phyloP scores from a whole-genome alignment of 352 stramenopile genomes.

The Phytopythium chamaehyphon region DNA sequence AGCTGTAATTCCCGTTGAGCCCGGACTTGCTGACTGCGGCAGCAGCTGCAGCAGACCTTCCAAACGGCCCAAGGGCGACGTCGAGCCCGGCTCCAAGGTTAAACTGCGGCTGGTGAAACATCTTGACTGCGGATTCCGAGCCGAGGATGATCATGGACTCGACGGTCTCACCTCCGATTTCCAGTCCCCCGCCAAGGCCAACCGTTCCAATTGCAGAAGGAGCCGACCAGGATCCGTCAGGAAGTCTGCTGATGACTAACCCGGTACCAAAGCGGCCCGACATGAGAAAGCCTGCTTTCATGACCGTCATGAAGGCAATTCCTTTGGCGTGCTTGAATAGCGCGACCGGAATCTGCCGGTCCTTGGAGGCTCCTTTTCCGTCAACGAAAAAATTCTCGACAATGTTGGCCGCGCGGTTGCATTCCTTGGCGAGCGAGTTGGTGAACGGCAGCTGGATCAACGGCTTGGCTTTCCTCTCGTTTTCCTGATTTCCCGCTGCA shows the following conservation, averaged over 20 bases:
- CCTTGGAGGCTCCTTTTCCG: conserved; percentile 20
- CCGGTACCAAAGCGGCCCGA: conserved; percentile 34
- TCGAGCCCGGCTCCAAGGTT: conserved; percentile 81
- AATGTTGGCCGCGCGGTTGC: conserved; percentile 34
- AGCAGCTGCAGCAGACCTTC: conserved; percentile 46
- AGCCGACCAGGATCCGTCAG: conserved; percentile 70
- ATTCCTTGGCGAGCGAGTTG: conserved; percentile 31
- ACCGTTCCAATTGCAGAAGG: conserved; percentile 82
- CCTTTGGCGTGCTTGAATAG: conserved; percentile 27
- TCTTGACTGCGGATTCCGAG: conserved; percentile 67
- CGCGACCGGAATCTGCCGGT: conserved; percentile 23
- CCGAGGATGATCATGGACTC: conserved; percentile 90
- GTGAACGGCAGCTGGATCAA: conserved; percentile 30
- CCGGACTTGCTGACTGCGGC: conserved; percentile 29
- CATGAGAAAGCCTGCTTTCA: conserved; percentile 21
- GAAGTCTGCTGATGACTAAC: conserved; percentile 61
- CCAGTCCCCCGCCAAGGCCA: conserved; percentile 54
- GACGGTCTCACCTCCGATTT: conserved; percentile 80
- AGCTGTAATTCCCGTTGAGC: conserved; percentile 83
- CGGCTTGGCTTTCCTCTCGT: conserved; percentile 28
- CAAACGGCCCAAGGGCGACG: conserved; percentile 73
- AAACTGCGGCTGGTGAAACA: conserved; percentile 69
- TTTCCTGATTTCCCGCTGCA: conserved; percentile 36
- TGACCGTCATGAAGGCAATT: conserved; percentile 25
- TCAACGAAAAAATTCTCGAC: conserved; percentile 42